Base-by-base conservation (phyloP, 306 rosid species). In the Trifolium subterraneum region DNA sequence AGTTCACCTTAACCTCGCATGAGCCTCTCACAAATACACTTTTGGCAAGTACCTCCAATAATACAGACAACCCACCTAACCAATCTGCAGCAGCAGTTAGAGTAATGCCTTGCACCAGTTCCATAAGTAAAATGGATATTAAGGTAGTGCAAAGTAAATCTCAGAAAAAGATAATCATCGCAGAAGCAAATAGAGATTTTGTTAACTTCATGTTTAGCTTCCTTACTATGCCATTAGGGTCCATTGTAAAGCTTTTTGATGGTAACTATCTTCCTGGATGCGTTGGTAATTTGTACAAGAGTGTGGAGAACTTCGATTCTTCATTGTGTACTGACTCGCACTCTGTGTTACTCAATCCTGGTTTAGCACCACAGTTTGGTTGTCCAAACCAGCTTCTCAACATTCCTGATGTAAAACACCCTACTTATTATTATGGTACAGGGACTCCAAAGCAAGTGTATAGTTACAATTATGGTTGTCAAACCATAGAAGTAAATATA, bases 281-380 rank as follows among this genome's bases (percentile, higher is more conserved):
- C 3, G 38, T 33, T 33, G 38, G 38, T 33, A 33, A 33, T 6
- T 33, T 33, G 38, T 33, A 33, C 38, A 33, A 33, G 8, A 33
- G 38, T 33, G 8, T 33, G 31, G 31, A 27, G 31, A 27, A 27
- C 4, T 27, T 27, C 5, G 31, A 27, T 4, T 27, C 31, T 4
- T 3, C 31, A 39, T 39, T 64, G 39, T 39, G 82, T 36, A 78
- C 77, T 3, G 33, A 25, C 2, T 78, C 33, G 51, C 39, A 6
- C 1, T 33, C 27, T 11, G n/a, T 61, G 13, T 70, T 78, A 71
- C 81, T 78, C 47, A 50, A 50, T 70, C 72, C 71, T 38, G 72
- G 81, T 35, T 7, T 70, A 6, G 76, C 71, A 3, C 81, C 76
- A 0, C 81, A 60, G 58, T 61, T 23, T 78, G 56, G 71, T 38